A percentile compares a stretch with the other conserved stretches of the same genome.
phyloP scores from a whole-genome alignment of 352 stramenopile species.

The Phytophthora capsici region DNA sequence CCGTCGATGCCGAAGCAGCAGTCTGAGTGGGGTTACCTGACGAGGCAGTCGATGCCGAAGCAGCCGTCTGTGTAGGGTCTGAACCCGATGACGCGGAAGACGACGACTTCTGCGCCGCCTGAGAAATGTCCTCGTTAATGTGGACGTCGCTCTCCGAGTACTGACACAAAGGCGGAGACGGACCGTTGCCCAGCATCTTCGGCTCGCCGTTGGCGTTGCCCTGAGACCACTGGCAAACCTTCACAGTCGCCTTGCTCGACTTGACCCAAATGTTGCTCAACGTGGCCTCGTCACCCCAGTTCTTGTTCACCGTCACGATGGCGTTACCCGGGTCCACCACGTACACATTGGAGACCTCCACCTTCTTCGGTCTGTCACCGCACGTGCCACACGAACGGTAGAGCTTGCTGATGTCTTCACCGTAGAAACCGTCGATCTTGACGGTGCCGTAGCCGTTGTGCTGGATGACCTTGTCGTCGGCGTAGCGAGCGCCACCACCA shows the following conservation, averaged over 20 bases:
- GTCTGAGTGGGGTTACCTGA: not conserved
- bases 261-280: conserved; percentile 23
- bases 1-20: conserved; percentile 4
- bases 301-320: conserved; percentile 49
- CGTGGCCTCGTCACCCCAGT: not conserved
- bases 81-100: conserved; percentile 11
- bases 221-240: conserved; percentile 34
- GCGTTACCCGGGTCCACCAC: conserved; percentile 25
- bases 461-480: too few relatives aligned
- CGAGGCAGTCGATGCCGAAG: conserved; percentile 10
- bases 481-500: conserved; percentile 2
- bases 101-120: not conserved
- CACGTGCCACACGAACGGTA: conserved; percentile 30
- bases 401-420: conserved; percentile 21
- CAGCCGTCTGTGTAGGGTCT: conserved; percentile 1
- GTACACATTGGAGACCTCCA: conserved; percentile 41
- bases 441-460: too few relatives aligned
- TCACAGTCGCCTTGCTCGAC: conserved; percentile 9
- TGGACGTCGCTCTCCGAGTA: conserved; percentile 20
- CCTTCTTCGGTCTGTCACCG: conserved; percentile 31
- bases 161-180: conserved; percentile 16
- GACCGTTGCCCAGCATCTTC: conserved; percentile 36
- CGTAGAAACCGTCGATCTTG: conserved; percentile 5
- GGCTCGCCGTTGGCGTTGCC: conserved; percentile 24
- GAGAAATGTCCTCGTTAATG: not conserved